Evolutionary conservation across 495 filamentous ascomycete genomes (phyloP).

Genomic region (Amorphotheca resinae): DNA sequence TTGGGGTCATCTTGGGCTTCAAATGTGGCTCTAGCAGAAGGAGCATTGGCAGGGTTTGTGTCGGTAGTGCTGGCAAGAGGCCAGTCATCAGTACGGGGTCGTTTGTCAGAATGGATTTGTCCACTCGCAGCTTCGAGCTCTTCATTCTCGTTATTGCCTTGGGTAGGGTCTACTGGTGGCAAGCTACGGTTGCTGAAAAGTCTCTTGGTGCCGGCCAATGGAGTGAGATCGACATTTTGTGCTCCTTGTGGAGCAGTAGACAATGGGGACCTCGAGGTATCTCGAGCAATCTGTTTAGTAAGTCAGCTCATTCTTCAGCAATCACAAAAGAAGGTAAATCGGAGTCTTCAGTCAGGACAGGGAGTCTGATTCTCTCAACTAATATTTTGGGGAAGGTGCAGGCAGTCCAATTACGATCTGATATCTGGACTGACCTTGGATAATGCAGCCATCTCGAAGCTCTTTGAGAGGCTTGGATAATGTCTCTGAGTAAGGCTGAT

Average conservation of each 20-base stretch:
- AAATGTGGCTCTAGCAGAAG: conserved; percentile 2
- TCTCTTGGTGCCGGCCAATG: conserved; percentile 13
- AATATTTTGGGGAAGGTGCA: no score
- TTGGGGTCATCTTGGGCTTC: conserved; percentile 13
- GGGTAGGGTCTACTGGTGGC: neutral
- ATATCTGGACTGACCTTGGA: no score
- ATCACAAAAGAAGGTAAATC: no score
- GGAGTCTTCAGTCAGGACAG: no score
- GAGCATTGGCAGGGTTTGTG: neutral
- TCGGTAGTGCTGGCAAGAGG: conserved; percentile 24
- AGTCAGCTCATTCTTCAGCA: no score
- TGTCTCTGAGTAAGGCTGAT: no score
- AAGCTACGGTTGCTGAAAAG: conserved; percentile 17
- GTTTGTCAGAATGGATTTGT: conserved; percentile 22
- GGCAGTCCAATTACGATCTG: no score
- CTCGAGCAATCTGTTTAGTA: conserved; percentile 5
- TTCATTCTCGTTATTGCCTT: conserved; percentile 7
- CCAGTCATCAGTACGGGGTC: conserved; percentile 38
- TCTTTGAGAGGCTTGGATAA: no score
- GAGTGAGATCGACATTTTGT: neutral
- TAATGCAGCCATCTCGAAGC: no score
- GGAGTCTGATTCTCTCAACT: no score
- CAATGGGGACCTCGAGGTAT: neutral
- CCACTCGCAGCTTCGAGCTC: neutral
- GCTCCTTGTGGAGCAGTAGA: neutral